Base-by-base conservation (phyloP, 208 protist species). In the Leishmania major region DNA sequence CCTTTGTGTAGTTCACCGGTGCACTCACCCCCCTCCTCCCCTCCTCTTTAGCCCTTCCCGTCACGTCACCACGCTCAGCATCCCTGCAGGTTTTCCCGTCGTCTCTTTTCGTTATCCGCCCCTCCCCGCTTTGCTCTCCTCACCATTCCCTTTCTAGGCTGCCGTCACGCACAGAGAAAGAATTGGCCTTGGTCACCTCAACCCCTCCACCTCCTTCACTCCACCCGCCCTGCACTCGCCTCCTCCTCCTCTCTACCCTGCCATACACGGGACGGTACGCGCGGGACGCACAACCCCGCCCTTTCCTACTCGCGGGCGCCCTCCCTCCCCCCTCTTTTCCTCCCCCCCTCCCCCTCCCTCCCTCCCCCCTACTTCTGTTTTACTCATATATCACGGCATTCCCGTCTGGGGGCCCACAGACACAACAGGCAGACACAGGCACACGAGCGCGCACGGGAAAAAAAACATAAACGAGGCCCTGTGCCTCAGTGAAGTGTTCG, bases 191-290 rank as follows among this genome's bases (percentile, higher is more conserved):
- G 37, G 22, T 28, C 37, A 45, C 35, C 37, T n/a, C 66, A 13
- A 22, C 37, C 28, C 66, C 47, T 17, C 37, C 37, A 40, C 37
- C 37, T 3, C 62, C 62, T 37, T 5, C 5, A 6, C 57, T n/a
- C 0, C 57, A n/a, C 57, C 25, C 57, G 25, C 15, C 57, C 57
- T 7, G 22, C 57, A 31, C 57, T 62, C 22, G 57, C 25, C 25
- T n/a, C 25, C 60, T 37, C n/a, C 60, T 37, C 19, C 40, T 43
- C 40, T 31, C 28, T n/a, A 66, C n/a, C 31, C 35, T 70, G 35
- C 64, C 64, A 25, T 70, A 70, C 64, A 70, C n/a, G 35, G 64
- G 64, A 35, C 64, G 64, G 64, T 45, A 70, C 64, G 35, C 45
- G 15, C 3, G 64, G 15, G 64, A 45, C 31, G 15, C 64, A 45